A percentile compares a stretch with the other conserved stretches of the same genome.
Conservation (phyloP, 2,329 filamentous ascomycete genomes). For the Esteya vermicola region DNA sequence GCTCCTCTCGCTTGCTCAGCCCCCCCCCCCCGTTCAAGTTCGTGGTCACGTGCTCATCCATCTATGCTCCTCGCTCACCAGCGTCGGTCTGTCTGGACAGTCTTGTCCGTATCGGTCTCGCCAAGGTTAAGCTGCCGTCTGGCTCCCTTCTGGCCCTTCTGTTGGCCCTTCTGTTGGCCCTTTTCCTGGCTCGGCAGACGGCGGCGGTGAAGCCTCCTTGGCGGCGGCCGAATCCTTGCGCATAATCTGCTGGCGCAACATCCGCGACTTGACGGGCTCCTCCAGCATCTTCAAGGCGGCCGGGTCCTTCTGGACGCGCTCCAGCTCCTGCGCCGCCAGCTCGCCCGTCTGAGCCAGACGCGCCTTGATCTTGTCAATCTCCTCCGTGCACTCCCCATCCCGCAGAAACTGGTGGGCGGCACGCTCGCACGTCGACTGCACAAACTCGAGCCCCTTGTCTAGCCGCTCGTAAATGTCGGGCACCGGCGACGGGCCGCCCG, state of each 20-base stretch:
- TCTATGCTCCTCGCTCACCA: conserved; percentile 25
- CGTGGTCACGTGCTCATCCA: background rate
- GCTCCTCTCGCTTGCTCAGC: no score
- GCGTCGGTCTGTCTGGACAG: conserved; percentile 20
- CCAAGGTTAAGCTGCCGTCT: no score
- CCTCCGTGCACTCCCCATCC: conserved; percentile 68
- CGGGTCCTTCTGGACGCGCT: conserved; percentile 38
- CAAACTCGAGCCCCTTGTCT: conserved; percentile 65
- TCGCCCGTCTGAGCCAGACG: conserved; percentile 50
- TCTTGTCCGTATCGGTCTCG: conserved; percentile 21
- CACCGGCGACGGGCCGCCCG: conserved; percentile 14
- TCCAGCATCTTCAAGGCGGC: conserved; percentile 28
- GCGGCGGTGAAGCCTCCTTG: background rate
- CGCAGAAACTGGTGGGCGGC: conserved; percentile 84
- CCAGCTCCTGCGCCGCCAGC: conserved; percentile 44
- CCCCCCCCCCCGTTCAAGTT: no score
- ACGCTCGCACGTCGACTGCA: conserved; percentile 70
- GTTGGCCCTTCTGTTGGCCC: background rate
- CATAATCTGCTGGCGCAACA: conserved; percentile 38
- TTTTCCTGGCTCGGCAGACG: background rate
- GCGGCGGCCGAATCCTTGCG: conserved; percentile 25
- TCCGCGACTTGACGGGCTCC: conserved; percentile 26
- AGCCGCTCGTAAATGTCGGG: conserved; percentile 53
- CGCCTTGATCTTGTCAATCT: conserved; percentile 55
- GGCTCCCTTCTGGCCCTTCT: no score